phyloP scores from a whole-genome alignment of 371 early-diverging fungal genomes.

The Mortierella sp. region DNA sequence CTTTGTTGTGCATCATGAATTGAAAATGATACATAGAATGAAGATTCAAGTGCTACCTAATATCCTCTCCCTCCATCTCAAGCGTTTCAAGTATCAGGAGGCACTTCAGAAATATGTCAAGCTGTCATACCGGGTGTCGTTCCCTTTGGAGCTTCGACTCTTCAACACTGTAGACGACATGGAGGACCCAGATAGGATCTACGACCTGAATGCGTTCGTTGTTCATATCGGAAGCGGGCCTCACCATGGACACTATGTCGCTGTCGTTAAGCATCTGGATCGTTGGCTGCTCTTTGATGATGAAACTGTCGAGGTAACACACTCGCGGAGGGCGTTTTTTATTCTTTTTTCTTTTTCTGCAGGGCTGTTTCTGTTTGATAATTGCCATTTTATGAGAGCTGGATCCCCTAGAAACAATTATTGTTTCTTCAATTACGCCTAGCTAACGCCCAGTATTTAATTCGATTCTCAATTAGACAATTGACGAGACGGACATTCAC shows the following conservation, averaged over 20 bases:
- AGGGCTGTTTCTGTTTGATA: background rate
- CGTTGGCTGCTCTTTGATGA: slow-evolving; percentile 97
- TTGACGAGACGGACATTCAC: slow-evolving; percentile 84
- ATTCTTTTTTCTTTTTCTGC: background rate
- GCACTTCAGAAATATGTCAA: slow-evolving; percentile 91
- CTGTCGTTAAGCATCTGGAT: slow-evolving; percentile 87
- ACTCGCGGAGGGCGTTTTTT: background rate
- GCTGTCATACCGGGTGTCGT: slow-evolving; percentile 94
- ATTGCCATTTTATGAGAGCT: no score
- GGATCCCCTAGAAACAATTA: no score
- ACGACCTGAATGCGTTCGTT: slow-evolving; percentile 90
- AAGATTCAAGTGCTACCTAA: slow-evolving; percentile 94
- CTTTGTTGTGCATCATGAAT: background rate
- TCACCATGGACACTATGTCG: slow-evolving; percentile 97
- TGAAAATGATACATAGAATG: slow-evolving; percentile 83
- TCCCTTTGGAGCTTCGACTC: slow-evolving; percentile 92
- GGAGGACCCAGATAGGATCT: slow-evolving; percentile 87
- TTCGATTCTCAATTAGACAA: slow-evolving; percentile 56
- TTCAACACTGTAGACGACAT: slow-evolving; percentile 96
- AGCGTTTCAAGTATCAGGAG: slow-evolving; percentile 97
- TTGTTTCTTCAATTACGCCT: no score
- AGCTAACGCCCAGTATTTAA: background rate
- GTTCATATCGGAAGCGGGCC: slow-evolving; percentile 97
- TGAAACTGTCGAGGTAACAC: slow-evolving; percentile 84
- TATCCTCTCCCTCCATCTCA: slow-evolving; percentile 94